Evolutionary conservation across 257 asterid species (phyloP).

Genomic region (Lantana camara): DNA sequence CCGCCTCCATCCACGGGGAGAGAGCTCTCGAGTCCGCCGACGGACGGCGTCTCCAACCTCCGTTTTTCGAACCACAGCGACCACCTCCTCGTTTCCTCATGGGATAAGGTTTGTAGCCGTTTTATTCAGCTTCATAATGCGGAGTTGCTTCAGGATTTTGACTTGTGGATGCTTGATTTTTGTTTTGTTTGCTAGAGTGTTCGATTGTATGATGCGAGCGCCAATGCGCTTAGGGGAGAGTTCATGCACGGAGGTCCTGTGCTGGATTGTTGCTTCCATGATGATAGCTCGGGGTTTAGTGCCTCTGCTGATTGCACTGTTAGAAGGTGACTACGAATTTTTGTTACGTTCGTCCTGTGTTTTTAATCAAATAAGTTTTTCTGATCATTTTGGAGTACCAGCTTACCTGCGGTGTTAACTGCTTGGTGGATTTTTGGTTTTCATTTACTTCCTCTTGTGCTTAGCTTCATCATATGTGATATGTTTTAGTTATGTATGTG

Average conservation of each 20-base stretch:
- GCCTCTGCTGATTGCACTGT: constrained; percentile 83
- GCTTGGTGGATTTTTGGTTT: background rate
- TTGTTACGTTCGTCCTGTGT: background rate
- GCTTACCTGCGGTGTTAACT: constrained; percentile 10
- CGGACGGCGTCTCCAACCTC: constrained; percentile 79
- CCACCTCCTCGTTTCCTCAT: constrained; percentile 79
- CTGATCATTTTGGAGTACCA: background rate
- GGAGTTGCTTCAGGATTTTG: too few species aligned
- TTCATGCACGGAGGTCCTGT: constrained; percentile 85
- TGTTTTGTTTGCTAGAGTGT: constrained; percentile 47
- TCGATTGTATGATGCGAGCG: constrained; percentile 88
- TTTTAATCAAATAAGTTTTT: background rate
- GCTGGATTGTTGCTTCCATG: constrained; percentile 92
- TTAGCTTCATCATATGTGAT: background rate
- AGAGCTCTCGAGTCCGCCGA: constrained; percentile 66
- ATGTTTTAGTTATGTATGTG: background rate
- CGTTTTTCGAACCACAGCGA: constrained; percentile 88
- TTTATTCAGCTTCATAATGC: background rate
- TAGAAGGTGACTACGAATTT: constrained; percentile 51
- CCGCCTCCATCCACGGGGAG: constrained; percentile 52
- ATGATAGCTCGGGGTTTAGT: constrained; percentile 87
- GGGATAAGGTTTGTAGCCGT: constrained; percentile 67
- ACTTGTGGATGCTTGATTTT: too few species aligned
- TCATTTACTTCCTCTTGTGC: background rate
- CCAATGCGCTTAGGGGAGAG: constrained; percentile 77